Evolutionary conservation across 2,329 filamentous ascomycete species (phyloP).

Genomic region (Cryphonectria naterciae): DNA sequence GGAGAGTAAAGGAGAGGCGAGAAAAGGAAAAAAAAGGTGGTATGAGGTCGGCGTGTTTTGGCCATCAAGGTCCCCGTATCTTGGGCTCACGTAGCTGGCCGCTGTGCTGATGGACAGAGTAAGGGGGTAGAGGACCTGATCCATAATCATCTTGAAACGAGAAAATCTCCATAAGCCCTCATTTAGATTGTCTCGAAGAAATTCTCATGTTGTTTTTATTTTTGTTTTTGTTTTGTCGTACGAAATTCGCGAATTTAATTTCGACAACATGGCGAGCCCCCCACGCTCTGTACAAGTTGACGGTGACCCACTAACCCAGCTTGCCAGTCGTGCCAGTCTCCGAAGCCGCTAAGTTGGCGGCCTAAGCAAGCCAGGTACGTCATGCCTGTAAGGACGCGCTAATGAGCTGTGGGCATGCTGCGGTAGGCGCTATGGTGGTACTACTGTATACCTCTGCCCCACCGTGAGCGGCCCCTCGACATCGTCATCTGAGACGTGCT

Average conservation of each 20-base stretch:
- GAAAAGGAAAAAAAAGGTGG: neutral
- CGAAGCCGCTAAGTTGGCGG: conserved; percentile 8
- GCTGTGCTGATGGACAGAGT: neutral
- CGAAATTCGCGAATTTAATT: neutral
- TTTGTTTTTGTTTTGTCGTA: neutral
- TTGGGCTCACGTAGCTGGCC: neutral
- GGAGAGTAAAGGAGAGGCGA: neutral
- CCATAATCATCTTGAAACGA: neutral
- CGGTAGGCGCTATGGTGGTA: neutral
- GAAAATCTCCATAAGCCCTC: neutral
- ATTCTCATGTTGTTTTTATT: neutral
- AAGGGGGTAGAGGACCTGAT: neutral
- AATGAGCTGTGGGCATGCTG: no score
- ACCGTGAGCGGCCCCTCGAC: conserved; percentile 14
- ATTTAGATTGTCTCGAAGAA: neutral
- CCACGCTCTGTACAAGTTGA: neutral
- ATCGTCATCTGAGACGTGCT: conserved; percentile 18
- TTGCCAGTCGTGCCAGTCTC: neutral
- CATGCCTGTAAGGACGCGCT: conserved; percentile 34
- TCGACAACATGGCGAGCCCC: neutral
- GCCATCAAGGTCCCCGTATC: neutral
- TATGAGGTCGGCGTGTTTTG: neutral
- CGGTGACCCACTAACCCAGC: neutral
- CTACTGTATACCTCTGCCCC: conserved; percentile 11
- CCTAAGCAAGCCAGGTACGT: conserved; percentile 21